These are phyloP conservation scores for Lactarius sp. DNA, from an alignment of 768 basidiomycete species.

Conservation along the genomic window DNA sequence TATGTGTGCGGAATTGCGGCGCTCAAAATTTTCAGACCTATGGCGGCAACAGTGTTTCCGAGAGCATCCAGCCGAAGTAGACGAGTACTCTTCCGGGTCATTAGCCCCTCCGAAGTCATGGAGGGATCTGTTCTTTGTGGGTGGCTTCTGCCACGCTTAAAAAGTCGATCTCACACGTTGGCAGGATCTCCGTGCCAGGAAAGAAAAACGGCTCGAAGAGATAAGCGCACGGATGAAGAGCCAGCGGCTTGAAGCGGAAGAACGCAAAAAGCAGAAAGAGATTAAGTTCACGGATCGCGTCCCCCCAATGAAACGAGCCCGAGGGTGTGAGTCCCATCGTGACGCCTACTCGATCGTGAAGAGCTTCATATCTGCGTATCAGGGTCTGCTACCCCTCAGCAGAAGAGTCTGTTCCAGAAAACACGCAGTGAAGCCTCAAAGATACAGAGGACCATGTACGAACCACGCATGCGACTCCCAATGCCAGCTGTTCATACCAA, in stretches of 20 bases:
- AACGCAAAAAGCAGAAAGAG: conserved; percentile 71
- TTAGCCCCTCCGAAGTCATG: conserved; percentile 15
- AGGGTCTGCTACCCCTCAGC: conserved; percentile 41
- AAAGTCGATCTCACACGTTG: conserved; percentile 12
- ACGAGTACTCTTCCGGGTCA: conserved; percentile 7
- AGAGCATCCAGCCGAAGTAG: conserved; percentile 7
- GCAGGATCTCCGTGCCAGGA: conserved; percentile 43
- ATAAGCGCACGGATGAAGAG: conserved; percentile 56
- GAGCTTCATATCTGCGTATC: conserved; percentile 22
- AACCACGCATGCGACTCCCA: conserved; percentile 49
- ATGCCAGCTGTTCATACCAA: conserved; percentile 45
- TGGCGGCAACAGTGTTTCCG: conserved; percentile 25
- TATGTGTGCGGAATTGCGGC: not conserved
- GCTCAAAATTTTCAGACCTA: conserved; percentile 20
- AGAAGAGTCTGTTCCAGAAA: conserved; percentile 75
- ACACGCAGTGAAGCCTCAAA: conserved; percentile 66
- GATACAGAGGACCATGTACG: conserved; percentile 57
- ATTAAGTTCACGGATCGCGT: conserved; percentile 69
- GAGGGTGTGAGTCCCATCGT: conserved; percentile 44
- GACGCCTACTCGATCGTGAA: conserved; percentile 8
- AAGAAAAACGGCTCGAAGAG: conserved; percentile 61
- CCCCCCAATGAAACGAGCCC: conserved; percentile 60
- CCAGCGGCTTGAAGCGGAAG: conserved; percentile 63
- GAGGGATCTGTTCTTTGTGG: conserved; percentile 23
- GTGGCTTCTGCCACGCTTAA: conserved; percentile 17